Base-by-base conservation (phyloP, 495 filamentous ascomycete genomes). In the Podospora comata region DNA sequence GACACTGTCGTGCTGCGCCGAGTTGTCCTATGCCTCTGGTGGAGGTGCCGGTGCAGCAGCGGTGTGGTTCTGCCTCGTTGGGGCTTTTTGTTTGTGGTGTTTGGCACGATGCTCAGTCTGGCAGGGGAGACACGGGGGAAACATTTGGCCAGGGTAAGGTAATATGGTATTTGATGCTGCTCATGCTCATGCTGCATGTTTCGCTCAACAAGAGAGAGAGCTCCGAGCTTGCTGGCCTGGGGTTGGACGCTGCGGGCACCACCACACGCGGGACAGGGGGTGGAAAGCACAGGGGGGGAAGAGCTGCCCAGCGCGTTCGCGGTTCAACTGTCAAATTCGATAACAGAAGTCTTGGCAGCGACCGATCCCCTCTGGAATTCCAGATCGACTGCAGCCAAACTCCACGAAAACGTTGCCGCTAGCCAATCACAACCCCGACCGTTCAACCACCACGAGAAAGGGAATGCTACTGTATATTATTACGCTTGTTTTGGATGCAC, bases 321-420 rank as follows among this genome's bases (percentile, higher is more conserved):
- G 30, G 30, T 32, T 34, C 28, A 18, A 18, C 28, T 13, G 18
- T 20, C 26, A 62, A 62, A 28, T 23, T 63, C 61, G 28, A 63
- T 34, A 63, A 63, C 4, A 44, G 18, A n/a, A 18, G 61, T 19
- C 61, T 63, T 63, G 61, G 61, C 61, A 63, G 48, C 61, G n/a
- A 63, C 61, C 61, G 61, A 63, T 63, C 61, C 32, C 61, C 32
- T 20, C 23, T 61, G 61, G 61, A 44, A 44, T 30, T 63, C 30
- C 16, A 63, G 61, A 63, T 63, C 61, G 4, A 4, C 30, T 48
- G 32, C 32, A 63, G 61, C 9, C 61, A 3, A 58, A 58, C 55
- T 19, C 55, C n/a, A 58, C 55, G n/a, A 58, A 26, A 58, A 58
- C 55, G 55, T 58, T 58, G 55, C 16, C 39, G 39, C 39, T 48